Base-by-base conservation (phyloP, 2,329 filamentous ascomycete genomes). In the Alternaria atra region DNA sequence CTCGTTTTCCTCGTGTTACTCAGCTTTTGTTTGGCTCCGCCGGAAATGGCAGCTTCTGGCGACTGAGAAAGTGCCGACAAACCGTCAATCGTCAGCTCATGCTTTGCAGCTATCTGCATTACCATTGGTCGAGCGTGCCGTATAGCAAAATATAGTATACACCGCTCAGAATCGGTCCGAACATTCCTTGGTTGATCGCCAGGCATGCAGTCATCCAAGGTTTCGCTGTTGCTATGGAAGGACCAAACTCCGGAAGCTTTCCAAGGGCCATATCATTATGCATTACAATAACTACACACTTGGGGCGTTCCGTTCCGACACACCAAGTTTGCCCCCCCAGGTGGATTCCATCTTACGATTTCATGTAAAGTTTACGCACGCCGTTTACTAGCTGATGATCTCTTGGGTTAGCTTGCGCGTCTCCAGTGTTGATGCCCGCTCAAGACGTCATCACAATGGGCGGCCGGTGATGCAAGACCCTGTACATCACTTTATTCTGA, bases 401-500 rank as follows among this genome's bases (percentile, higher is more conserved):
- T 42, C 34, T 51, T 23, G 43, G 61, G 27, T 52, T 52, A 62
- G 62, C 59, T 54, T 61, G 57, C 53, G 52, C 48, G 54, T 58
- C 34, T 44, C 17, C 37, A 50, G 27, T 56, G 46, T 43, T 46
- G 53, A 52, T 64, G 60, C 40, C 40, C 34, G 42, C 17, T 27
- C 52, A 51, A 44, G 44, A 59, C 61, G 43, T 63, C 58, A 67
- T 70, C 52, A 69, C 69, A 61, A 35, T 37, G 65, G 67, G 55
- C 51, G 55, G 51, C 40, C 50, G 57, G 65, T 69, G 63, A 71
- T 67, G 66, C 64, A 66, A 63, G 54, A 63, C 65, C 66, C 63
- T 68, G 63, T 64, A 60, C 68, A 73, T 67, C 67, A 71, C 62
- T 63, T 39, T 55, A 57, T 52, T 58, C 53, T 60, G 60, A 63